Conservation (phyloP, 2,329 filamentous ascomycete genomes). For the Microcyclospora pomicola region DNA sequence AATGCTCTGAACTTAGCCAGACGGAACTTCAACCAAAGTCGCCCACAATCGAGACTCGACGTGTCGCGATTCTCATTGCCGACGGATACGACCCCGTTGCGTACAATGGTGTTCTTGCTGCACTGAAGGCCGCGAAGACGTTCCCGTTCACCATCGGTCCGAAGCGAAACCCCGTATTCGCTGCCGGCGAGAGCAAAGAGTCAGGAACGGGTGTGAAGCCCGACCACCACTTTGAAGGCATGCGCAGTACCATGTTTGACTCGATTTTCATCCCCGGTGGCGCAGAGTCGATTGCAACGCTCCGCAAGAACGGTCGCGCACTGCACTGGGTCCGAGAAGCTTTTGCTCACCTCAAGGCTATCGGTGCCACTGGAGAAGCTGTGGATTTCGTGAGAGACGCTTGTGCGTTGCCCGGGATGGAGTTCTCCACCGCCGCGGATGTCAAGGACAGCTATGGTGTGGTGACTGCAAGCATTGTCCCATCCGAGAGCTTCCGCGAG, state of each 20-base stretch:
- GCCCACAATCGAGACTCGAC: slow-evolving; percentile 56
- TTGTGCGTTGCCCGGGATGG: slow-evolving; percentile 32
- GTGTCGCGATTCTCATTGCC: slow-evolving; percentile 61
- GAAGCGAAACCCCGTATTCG: slow-evolving; percentile 50
- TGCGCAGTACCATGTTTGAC: slow-evolving; percentile 71
- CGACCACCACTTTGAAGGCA: slow-evolving; percentile 67
- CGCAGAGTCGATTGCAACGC: slow-evolving; percentile 44
- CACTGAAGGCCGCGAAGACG: slow-evolving; percentile 48
- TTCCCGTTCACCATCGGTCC: slow-evolving; percentile 61
- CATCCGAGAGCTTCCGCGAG: slow-evolving; percentile 47
- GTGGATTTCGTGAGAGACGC: slow-evolving; percentile 47
- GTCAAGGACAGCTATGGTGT: slow-evolving; percentile 62
- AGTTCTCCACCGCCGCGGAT: slow-evolving; percentile 35
- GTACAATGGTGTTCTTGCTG: slow-evolving; percentile 51
- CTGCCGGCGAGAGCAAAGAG: slow-evolving; percentile 43
- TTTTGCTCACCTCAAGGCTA: slow-evolving; percentile 68
- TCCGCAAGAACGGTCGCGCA: slow-evolving; percentile 57
- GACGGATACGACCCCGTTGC: slow-evolving; percentile 59
- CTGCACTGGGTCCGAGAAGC: slow-evolving; percentile 67
- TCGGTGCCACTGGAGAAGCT: slow-evolving; percentile 61
- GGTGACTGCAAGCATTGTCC: slow-evolving; percentile 46
- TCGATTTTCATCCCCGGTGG: slow-evolving; percentile 66
- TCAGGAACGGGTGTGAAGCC: slow-evolving; percentile 45
- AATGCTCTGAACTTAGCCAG: slow-evolving; percentile 54
- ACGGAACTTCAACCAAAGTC: slow-evolving; percentile 48